phyloP scores from a whole-genome alignment of 2,329 filamentous ascomycete species.

The Phaeoacremonium minimum region DNA sequence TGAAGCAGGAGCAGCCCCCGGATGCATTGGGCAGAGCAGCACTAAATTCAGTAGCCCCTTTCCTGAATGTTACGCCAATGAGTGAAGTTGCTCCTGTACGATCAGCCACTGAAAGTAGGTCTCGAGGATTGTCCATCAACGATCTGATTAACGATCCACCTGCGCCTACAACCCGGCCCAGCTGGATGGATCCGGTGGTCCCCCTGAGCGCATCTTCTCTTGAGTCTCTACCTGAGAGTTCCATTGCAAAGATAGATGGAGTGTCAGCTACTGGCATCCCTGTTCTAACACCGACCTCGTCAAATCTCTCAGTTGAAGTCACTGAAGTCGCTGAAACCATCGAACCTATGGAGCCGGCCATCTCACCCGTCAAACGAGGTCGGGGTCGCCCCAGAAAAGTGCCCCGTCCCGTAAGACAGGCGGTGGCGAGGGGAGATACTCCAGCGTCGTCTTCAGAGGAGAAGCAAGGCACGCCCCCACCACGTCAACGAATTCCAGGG shows the following conservation, averaged over 20 bases:
- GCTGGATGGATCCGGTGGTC: not conserved
- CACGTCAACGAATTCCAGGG: conserved; percentile 53
- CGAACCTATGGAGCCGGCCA: conserved; percentile 4
- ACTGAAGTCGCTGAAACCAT: not conserved
- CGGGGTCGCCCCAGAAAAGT: conserved; percentile 22
- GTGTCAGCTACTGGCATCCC: not conserved
- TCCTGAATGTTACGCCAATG: conserved; percentile 3
- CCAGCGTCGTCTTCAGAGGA: not conserved
- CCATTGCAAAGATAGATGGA: no score
- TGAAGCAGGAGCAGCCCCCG: conserved; percentile 22
- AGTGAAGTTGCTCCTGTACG: conserved; percentile 1
- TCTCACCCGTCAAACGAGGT: conserved; percentile 14
- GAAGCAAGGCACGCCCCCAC: conserved; percentile 11
- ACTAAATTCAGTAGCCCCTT: no score
- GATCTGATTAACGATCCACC: not conserved
- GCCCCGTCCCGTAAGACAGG: conserved; percentile 14
- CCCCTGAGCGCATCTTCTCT: no score
- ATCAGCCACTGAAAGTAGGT: not conserved
- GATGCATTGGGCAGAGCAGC: no score
- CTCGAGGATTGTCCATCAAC: not conserved
- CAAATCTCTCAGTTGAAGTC: not conserved
- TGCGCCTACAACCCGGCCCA: not conserved
- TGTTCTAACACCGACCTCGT: not conserved
- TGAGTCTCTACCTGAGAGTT: no score
- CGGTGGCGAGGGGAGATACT: not conserved